Percentiles rank a stretch among this genome's conserved stretches.
Evolutionary conservation across 225 moss, liverwort and hornwort genomes (phyloP).

Genomic region (Neckera pumila): DNA sequence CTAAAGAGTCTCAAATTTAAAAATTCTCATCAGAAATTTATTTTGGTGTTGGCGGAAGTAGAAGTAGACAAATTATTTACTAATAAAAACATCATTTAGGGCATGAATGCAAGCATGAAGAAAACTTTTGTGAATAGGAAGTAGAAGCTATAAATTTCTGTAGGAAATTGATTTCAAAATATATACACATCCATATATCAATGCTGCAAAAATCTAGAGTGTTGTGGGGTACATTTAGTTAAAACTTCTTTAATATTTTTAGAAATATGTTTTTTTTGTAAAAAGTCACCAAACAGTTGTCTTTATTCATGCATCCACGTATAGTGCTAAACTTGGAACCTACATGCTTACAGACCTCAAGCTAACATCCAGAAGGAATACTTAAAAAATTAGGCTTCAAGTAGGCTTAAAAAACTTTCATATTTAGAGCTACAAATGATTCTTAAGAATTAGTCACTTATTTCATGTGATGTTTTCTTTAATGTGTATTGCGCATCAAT

Average conservation of each 20-base stretch:
- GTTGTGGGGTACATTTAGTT: accelerated
- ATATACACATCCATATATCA: not conserved
- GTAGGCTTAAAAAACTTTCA: too few species aligned
- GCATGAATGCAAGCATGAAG: not conserved
- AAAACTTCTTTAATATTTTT: not conserved
- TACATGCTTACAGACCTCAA: not conserved
- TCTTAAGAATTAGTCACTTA: not conserved
- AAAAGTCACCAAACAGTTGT: not conserved
- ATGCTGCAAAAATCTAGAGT: not conserved
- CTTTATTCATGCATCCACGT: not conserved
- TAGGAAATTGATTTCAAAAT: not conserved
- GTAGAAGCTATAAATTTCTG: not conserved
- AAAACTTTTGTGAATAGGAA: not conserved
- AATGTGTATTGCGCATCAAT: not conserved
- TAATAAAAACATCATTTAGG: too few species aligned
- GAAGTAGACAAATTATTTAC: not conserved
- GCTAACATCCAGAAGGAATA: not conserved
- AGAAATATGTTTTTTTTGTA: not conserved
- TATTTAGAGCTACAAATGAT: not conserved
- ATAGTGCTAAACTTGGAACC: not conserved
- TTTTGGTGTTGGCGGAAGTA: accelerated
- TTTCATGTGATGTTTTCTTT: not conserved
- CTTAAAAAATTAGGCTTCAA: too few species aligned
- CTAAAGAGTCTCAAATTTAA: not conserved
- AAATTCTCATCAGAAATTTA: not conserved